Evolutionary conservation across 2,329 filamentous ascomycete species (phyloP), one percentile per base, ranked within the genome.

Genomic region (Claviceps quebecensis): DNA sequence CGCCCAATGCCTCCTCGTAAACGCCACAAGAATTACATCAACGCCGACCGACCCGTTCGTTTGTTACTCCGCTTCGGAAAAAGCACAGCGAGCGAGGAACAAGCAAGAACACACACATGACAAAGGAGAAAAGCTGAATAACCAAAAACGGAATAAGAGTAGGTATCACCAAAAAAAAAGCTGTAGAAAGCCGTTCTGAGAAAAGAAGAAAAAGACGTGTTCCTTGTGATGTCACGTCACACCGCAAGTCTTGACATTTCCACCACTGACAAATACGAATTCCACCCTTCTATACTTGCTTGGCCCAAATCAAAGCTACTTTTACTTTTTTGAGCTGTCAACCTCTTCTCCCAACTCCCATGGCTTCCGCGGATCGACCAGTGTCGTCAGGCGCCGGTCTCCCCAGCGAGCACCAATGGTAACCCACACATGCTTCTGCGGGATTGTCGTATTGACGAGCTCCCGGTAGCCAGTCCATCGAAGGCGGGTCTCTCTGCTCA

Each of bases 371-470:
- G 76, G 75, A 54, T 81, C 78, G 19, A 81, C 75, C 48, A 74
- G 69, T 16, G 76, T 75, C 37, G 74, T 75, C 49, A 75, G 66
- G 29, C 78, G 69, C 58, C 71, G 67, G 58, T 84, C 81, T 14
- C 78, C 79, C 65, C 74, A 72, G 51, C 78, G 70, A 2, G 79
- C 78, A n/a, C 81, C 81, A 48, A 84, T 78, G 3, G 79, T 83
- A 14, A 82, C 79, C 81, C 81, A 84, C 45, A 84, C 78, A 56
- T 83, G 78, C 67, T 84, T 84, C 57, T 75, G 72, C 5, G 76
- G 73, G 11, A 70, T 66, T 39, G 71, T 72, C 41, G 71, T 69
- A 55, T 72, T 60, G 52, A 74, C 70, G 0, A 72, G 73, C 67
- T 83, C 79, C 41, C 81, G 72, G 54, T 69, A 66, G 23, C 81